These are phyloP conservation scores for Panicum hallii DNA, from an alignment of 202 grass and related monocot genomes.

Conservation along the genomic window DNA sequence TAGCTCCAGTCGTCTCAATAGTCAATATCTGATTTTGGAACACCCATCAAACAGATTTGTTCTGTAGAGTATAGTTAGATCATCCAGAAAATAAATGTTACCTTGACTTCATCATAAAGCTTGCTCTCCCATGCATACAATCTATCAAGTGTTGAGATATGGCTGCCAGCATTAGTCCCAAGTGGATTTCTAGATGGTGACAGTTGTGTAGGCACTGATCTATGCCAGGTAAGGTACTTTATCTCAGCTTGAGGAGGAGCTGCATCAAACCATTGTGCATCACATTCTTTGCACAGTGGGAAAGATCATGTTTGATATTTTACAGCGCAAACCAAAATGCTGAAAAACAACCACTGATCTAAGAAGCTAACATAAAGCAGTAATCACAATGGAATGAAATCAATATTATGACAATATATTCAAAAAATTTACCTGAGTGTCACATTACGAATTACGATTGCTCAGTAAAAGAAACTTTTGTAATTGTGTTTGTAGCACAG, in stretches of 20 bases:
- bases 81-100: constrained; percentile 19
- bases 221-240: constrained; percentile 78
- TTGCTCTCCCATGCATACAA: constrained; percentile 81
- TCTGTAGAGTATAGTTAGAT: background rate
- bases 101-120: constrained; percentile 95
- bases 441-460: background rate
- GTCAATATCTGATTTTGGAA: background rate
- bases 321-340: constrained; percentile 14
- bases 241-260: constrained; percentile 54
- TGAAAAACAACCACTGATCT: constrained; percentile 1
- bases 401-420: background rate
- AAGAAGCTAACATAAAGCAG: background rate
- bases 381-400: background rate
- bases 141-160: constrained; percentile 70
- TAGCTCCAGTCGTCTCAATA: background rate
- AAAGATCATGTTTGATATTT: background rate
- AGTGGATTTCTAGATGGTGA: constrained; percentile 57
- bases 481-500: background rate
- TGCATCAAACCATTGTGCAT: constrained; percentile 46
- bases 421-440: background rate
- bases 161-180: constrained; percentile 54
- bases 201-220: constrained; percentile 65
- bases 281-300: constrained; percentile 9
- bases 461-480: constrained; percentile 3
- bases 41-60: constrained; percentile 14